These are phyloP conservation scores for Ascochyta rabiei DNA, from an alignment of 2,329 filamentous ascomycete species.

Conservation along the genomic window DNA sequence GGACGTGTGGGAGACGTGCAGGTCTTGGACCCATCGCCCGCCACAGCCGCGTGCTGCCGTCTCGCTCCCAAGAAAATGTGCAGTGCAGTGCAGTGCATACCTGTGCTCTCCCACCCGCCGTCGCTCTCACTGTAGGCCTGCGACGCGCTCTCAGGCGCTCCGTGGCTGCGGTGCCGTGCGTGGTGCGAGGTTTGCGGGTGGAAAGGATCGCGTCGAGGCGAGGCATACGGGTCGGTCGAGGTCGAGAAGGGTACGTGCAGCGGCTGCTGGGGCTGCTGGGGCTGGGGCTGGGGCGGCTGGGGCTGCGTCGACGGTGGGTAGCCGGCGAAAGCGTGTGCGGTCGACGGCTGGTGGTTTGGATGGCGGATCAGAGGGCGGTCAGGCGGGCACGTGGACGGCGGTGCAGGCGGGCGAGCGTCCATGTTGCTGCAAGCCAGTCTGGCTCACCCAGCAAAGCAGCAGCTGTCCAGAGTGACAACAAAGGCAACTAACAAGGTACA, in stretches of 20 bases:
- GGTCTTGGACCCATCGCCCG: background rate
- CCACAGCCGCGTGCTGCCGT: background rate
- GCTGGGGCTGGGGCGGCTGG: conserved; percentile 34
- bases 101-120: conserved; percentile 44
- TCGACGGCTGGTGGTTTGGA: conserved; percentile 56
- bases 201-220: conserved; percentile 56
- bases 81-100: conserved; percentile 37
- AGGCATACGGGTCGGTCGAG: conserved; percentile 53
- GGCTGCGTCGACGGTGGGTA: conserved; percentile 45
- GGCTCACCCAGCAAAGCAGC: conserved; percentile 20
- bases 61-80: conserved; percentile 13
- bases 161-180: conserved; percentile 50
- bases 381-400: conserved; percentile 46
- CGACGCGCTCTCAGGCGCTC: conserved; percentile 35
- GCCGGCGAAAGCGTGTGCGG: conserved; percentile 35
- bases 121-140: conserved; percentile 40
- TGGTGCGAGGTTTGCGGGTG: conserved; percentile 46
- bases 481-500: background rate
- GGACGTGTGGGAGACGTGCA: too few species aligned
- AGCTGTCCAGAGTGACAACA: background rate
- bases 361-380: conserved; percentile 59
- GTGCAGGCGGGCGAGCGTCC: conserved; percentile 48
- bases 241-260: conserved; percentile 52
- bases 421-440: conserved; percentile 30
- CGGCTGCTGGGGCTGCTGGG: conserved; percentile 41